Evolutionary conservation across 1,139 yeast species (phyloP), one percentile per base, ranked within the genome.

Genomic region (Blastobotrys raffinosifermentans): DNA sequence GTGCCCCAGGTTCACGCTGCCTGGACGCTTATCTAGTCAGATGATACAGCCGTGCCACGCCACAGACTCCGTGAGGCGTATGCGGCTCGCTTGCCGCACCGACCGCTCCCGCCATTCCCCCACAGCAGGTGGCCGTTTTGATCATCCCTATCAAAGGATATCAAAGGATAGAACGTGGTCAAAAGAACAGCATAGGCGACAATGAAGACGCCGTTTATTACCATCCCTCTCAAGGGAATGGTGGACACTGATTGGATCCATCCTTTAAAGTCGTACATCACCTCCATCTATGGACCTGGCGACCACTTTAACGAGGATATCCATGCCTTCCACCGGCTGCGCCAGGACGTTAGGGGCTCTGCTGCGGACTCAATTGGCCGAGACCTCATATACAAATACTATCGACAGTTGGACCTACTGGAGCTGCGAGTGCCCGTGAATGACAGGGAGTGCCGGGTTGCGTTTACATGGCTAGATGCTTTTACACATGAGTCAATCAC

Each of bases 381-480:
- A 48, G 77, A 73, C 46, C 61, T 80, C 35, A 70, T 81, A 46
- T 78, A 75, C 55, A 72, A 74, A 41, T 91, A 91, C 60, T 86
- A 80, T 54, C 84, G 86, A 19, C 94, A 83, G 57, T 58, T 91
- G 47, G 96, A 89, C 53, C 72, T 86, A 14, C 62, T 91, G 35
- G 91, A 84, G 47, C 62, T 85, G 48, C 67, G 96, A 40, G 60
- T 89, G 13, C 91, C 95, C 0, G 72, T 81, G 44, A 70, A 69
- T 34, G 66, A 71, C 16, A 66, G 70, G 16, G 77, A 77, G 38
- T 73, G 77, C 46, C 69, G 72, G 44, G 60, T 82, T 29, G 70
- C 74, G 35, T 89, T 89, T 59, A 71, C 76, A 0, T 91, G 98
- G 98, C 66, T 44, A 47, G 95, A 89, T 56, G 81, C 91, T 5